Evolutionary conservation across 805 yeast genomes (phyloP), one percentile per base, ranked within the genome.

Genomic region (Yamadazyma phyllophila): DNA sequence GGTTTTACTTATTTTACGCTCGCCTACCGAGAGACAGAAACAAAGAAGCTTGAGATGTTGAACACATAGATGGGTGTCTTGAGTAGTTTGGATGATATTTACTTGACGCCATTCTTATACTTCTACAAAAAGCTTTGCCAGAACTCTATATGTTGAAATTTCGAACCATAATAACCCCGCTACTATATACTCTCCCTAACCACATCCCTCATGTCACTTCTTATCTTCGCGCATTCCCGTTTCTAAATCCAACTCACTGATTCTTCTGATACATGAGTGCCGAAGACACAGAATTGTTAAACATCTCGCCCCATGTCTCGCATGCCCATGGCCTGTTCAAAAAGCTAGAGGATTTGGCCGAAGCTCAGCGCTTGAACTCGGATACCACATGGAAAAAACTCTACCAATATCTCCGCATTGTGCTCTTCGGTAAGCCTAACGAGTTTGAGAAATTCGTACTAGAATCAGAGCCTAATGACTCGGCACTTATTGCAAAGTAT

Each of bases 401-500:
- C n/a, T 47, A 50, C 42, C 61, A 65, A 48, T 69, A 61, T 43
- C 12, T 60, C 24, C 61, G 57, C 44, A 50, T 62, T 7, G 57
- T 33, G 14, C 8, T 53, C 3, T 9, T 66, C 10, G 27, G 32
- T 2, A 4, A 26, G n/a, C 34, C 35, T 12, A 69, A 70, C 46
- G 40, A 61, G 12, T 74, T 80, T 46, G 84, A 80, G 45, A 53
- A 63, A 45, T 60, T 57, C 41, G 69, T 80, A 1, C 35, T 70
- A 14, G 50, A 56, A 3, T 43, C 67, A 15, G 80, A 78, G 51
- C 80, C 83, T 8, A 80, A 73, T 57, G 84, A 80, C 57, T 75
- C 81, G 51, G 71, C 82, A 3, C 63, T 80, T 15, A 67, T 77
- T 16, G 73, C 80, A 17, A 80, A 78, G 55, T 80, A 67, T 58